Conservation (phyloP, 2,329 filamentous ascomycete species). For the Hypoxylon sp. region DNA sequence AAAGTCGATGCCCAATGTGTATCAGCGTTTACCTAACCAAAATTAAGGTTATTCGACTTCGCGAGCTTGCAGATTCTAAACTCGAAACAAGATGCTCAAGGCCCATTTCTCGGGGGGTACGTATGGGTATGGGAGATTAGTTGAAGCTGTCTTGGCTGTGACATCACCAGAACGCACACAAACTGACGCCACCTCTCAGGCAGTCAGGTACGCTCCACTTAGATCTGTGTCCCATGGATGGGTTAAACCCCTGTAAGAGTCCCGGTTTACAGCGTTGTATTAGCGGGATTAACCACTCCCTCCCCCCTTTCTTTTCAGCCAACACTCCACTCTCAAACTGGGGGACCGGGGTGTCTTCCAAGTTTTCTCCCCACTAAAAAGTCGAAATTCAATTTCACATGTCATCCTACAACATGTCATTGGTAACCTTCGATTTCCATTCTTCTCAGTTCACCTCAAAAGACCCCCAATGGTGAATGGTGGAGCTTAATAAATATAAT, state of each 20-base stretch:
- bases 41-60: conserved; percentile 30
- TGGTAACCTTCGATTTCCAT: neutral
- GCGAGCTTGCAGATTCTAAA: neutral
- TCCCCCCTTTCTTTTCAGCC: no score
- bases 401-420: neutral
- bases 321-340: no score
- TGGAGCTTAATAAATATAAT: no score
- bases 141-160: conserved; percentile 21
- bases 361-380: neutral
- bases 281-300: conserved; percentile 22
- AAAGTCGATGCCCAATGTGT: neutral
- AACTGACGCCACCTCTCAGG: conserved; percentile 31
- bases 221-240: neutral
- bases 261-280: conserved; percentile 6
- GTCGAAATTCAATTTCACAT: neutral
- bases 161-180: conserved; percentile 33
- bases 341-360: no score
- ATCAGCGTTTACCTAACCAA: conserved; percentile 16
- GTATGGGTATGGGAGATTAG: conserved; percentile 3
- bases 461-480: neutral
- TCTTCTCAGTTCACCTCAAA: neutral
- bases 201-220: conserved; percentile 23
- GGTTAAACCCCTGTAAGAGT: neutral
- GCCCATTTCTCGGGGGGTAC: neutral
- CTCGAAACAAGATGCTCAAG: conserved; percentile 6